Conservation (phyloP, 805 yeast genomes). For the Dipodascus geniculatus region DNA sequence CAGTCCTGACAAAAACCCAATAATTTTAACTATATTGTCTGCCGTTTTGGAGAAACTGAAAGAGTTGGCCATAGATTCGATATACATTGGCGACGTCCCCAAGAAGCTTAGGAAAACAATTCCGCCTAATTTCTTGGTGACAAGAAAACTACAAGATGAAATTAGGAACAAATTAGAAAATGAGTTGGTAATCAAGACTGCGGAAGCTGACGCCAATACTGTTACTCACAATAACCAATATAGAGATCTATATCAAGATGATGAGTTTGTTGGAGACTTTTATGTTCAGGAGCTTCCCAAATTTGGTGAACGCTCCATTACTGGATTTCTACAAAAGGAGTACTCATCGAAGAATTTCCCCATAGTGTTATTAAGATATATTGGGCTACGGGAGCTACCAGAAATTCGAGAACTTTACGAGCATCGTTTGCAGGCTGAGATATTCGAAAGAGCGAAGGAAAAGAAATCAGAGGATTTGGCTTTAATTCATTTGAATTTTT, state of each 20-base stretch:
- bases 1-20: background rate
- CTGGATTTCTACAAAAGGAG: background rate
- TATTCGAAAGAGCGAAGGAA: background rate
- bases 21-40: background rate
- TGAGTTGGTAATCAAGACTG: background rate
- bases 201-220: background rate
- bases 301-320: background rate
- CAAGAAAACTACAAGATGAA: background rate
- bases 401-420: background rate
- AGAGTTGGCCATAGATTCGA: background rate
- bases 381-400: background rate
- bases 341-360: background rate
- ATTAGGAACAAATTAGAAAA: background rate
- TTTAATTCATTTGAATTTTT: background rate
- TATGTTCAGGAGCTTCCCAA: background rate
- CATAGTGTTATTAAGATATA: background rate
- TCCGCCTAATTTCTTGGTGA: background rate
- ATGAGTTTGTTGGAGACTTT: background rate
- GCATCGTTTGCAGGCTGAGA: background rate
- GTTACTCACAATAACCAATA: background rate
- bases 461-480: background rate
- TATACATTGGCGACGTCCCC: background rate
- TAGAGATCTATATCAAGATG: background rate
- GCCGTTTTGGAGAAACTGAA: background rate
- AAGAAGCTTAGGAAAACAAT: background rate